These are phyloP conservation scores for Hansenula anomala DNA, from an alignment of 1,139 yeast species.

Conservation along the genomic window DNA sequence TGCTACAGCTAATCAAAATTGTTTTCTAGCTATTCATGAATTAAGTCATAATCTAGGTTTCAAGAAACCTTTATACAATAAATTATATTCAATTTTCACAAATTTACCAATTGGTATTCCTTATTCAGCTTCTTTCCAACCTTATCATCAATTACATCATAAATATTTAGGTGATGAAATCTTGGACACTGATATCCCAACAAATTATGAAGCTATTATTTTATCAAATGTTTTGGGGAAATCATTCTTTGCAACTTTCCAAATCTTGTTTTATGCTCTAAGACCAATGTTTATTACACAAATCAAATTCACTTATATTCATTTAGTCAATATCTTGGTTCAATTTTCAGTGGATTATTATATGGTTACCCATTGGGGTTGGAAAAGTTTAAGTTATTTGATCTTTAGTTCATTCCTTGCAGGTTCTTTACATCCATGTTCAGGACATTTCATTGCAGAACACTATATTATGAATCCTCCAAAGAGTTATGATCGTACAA, in stretches of 20 bases:
- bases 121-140: slow-evolving; percentile 85
- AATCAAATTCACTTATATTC: slow-evolving; percentile 70
- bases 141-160: slow-evolving; percentile 89
- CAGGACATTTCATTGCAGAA: slow-evolving; percentile 94
- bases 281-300: slow-evolving; percentile 85
- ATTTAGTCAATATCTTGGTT: slow-evolving; percentile 58
- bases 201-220: slow-evolving; percentile 66
- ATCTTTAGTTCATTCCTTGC: slow-evolving; percentile 79
- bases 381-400: slow-evolving; percentile 60
- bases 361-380: slow-evolving; percentile 57
- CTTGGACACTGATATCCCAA: slow-evolving; percentile 86
- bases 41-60: slow-evolving; percentile 83
- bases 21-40: slow-evolving; percentile 86
- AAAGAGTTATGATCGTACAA: slow-evolving; percentile 28
- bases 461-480: slow-evolving; percentile 76
- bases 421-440: slow-evolving; percentile 89
- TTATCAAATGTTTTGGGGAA: slow-evolving; percentile 79
- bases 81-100: slow-evolving; percentile 70
- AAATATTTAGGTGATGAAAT: slow-evolving; percentile 84
- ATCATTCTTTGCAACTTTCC: slow-evolving; percentile 87
- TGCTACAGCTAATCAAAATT: slow-evolving; percentile 80
- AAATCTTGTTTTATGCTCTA: slow-evolving; percentile 81
- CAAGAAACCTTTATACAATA: slow-evolving; percentile 71
- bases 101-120: slow-evolving; percentile 89
- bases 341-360: slow-evolving; percentile 57